Percentiles rank a stretch among this genome's conserved stretches.
phyloP scores from a whole-genome alignment of 768 basidiomycete genomes.

The Russula sp. region DNA sequence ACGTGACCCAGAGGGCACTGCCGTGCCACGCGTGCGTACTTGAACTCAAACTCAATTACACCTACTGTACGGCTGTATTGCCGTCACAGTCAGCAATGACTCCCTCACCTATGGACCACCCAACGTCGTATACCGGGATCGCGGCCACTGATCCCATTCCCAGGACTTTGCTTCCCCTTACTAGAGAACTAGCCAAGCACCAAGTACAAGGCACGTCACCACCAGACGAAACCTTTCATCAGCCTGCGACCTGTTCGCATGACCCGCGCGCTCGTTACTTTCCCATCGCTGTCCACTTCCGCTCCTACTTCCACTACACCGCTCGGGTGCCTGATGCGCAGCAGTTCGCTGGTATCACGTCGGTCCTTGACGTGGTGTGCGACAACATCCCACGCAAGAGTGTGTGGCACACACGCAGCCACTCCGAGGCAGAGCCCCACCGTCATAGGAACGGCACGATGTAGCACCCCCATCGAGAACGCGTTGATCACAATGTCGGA shows the following conservation, averaged over 20 bases:
- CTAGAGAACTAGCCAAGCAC: no score
- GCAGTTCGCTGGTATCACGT: slow-evolving; percentile 23
- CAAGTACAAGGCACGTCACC: slow-evolving; percentile 31
- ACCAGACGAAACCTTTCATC: slow-evolving; percentile 66
- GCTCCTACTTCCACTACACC: slow-evolving; percentile 65
- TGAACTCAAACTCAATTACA: no score
- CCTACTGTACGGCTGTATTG: no score
- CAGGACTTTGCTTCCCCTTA: no score
- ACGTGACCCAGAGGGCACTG: no score
- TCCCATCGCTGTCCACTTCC: slow-evolving; percentile 38
- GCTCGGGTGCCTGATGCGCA: slow-evolving; percentile 56
- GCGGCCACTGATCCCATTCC: no score
- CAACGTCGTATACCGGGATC: no score
- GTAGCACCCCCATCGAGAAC: slow-evolving; percentile 63
- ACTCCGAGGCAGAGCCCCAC: slow-evolving; percentile 64
- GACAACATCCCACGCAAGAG: slow-evolving; percentile 48
- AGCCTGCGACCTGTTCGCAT: slow-evolving; percentile 60
- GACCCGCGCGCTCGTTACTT: slow-evolving; percentile 51
- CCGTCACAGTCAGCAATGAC: no score
- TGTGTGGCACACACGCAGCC: slow-evolving; percentile 46
- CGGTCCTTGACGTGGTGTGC: slow-evolving; percentile 9
- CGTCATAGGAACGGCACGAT: slow-evolving; percentile 68
- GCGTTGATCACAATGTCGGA: slow-evolving; percentile 52
- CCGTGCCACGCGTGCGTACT: no score
- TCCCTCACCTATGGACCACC: no score